These are phyloP conservation scores for Dissophora globulifera DNA, from an alignment of 192 early-diverging fungal genomes.

Conservation along the genomic window DNA sequence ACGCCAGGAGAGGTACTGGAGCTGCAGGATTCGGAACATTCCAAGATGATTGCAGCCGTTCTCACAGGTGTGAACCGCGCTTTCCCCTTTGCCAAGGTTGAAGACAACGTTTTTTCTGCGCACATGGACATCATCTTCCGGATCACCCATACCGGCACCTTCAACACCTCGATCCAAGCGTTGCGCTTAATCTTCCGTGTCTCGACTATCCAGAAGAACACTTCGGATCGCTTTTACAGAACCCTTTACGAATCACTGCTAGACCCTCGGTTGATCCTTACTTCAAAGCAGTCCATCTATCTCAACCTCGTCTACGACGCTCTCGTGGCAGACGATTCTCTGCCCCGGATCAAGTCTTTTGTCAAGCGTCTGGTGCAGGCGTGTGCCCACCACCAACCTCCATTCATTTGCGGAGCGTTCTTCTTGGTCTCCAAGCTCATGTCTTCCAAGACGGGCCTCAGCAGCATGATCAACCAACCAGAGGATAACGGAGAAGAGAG, in stretches of 20 bases:
- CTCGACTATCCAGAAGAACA: constrained; percentile 44
- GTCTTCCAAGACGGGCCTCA: constrained; percentile 63
- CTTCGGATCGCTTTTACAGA: constrained; percentile 91
- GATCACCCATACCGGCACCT: constrained; percentile 88
- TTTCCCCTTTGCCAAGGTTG: constrained; percentile 88
- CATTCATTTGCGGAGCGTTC: constrained; percentile 88
- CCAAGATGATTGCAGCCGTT: constrained; percentile 90
- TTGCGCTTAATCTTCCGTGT: constrained; percentile 90
- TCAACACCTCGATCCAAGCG: constrained; percentile 94
- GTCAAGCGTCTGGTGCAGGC: constrained; percentile 91
- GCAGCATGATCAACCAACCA: constrained; percentile 68
- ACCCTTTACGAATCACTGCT: constrained; percentile 90
- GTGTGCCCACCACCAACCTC: constrained; percentile 74
- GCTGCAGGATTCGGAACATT: constrained; percentile 70
- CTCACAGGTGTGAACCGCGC: constrained; percentile 96
- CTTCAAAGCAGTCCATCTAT: constrained; percentile 93
- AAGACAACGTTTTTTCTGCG: constrained; percentile 76
- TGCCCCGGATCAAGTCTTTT: constrained; percentile 82
- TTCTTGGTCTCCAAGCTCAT: constrained; percentile 81
- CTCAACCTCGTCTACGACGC: constrained; percentile 92
- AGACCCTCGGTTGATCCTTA: constrained; percentile 77
- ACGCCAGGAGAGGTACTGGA: constrained; percentile 45
- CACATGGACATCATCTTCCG: constrained; percentile 93
- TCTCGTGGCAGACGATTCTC: constrained; percentile 76
- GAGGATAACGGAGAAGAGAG: constrained; percentile 81